Evolutionary conservation across 1,284 basidiomycete genomes (phyloP).

Genomic region (Schizopora paradoxa): DNA sequence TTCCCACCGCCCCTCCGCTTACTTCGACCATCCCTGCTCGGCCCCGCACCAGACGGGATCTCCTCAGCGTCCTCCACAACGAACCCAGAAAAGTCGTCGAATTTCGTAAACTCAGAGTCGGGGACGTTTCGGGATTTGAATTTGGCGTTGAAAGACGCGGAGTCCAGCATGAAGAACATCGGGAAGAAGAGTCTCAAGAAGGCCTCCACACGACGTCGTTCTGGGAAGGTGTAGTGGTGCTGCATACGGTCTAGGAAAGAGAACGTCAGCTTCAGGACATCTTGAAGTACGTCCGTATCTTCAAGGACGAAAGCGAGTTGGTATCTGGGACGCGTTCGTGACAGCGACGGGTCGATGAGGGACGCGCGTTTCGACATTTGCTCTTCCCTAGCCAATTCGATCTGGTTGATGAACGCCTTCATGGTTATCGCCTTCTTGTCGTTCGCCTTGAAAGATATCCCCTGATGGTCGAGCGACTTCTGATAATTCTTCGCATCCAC

Average conservation of each 20-base stretch:
- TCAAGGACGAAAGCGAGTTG: conserved; percentile 81
- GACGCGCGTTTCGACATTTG: conserved; percentile 77
- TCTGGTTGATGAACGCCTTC: conserved; percentile 84
- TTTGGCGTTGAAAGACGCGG: conserved; percentile 64
- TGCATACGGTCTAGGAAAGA: conserved; percentile 89
- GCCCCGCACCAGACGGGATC: conserved; percentile 36
- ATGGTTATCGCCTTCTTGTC: conserved; percentile 90
- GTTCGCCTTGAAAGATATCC: conserved; percentile 82
- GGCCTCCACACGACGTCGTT: conserved; percentile 79
- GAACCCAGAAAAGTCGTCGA: conserved; percentile 26
- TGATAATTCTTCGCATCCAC: conserved; percentile 92
- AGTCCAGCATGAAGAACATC: conserved; percentile 67
- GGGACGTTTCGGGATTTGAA: conserved; percentile 39
- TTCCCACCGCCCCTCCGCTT: conserved; percentile 38
- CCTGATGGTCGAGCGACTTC: conserved; percentile 92
- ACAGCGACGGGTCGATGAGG: conserved; percentile 71
- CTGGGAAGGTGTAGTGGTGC: conserved; percentile 63
- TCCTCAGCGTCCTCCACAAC: conserved; percentile 45
- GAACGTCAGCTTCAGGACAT: conserved; percentile 83
- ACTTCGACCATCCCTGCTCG: conserved; percentile 36
- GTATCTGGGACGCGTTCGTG: conserved; percentile 64
- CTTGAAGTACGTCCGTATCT: conserved; percentile 77
- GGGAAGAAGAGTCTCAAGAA: conserved; percentile 80
- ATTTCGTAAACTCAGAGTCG: conserved; percentile 15
- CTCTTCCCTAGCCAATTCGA: conserved; percentile 85